Evolutionary conservation across 2,329 filamentous ascomycete genomes (phyloP).

Genomic region (Fusarium nisikadoi): DNA sequence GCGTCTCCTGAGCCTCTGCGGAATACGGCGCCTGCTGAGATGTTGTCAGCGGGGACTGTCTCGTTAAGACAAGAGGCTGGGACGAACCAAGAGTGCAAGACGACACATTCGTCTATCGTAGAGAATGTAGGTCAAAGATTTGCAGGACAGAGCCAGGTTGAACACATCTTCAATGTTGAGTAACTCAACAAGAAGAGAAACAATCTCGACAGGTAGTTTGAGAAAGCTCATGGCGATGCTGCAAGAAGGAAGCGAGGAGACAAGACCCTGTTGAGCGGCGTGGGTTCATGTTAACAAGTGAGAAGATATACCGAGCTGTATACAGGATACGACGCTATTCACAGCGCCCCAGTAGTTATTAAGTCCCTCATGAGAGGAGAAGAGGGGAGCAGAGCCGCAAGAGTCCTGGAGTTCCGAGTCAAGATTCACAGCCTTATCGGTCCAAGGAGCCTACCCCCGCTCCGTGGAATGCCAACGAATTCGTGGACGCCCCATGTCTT

Average conservation of each 20-base stretch:
- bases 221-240: slow-evolving; percentile 53
- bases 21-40: slow-evolving; percentile 38
- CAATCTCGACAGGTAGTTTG: slow-evolving; percentile 70
- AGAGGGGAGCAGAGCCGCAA: slow-evolving; percentile 27
- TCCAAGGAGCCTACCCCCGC: background rate
- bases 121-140: slow-evolving; percentile 61
- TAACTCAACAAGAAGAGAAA: slow-evolving; percentile 65
- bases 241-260: background rate
- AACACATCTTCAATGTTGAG: slow-evolving; percentile 69
- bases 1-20: slow-evolving; percentile 37
- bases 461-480: background rate
- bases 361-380: background rate
- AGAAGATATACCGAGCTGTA: background rate
- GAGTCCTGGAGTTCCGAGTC: background rate
- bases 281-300: slow-evolving; percentile 22
- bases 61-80: background rate
- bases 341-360: background rate
- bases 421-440: background rate
- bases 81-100: slow-evolving; percentile 65
- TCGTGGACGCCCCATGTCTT: slow-evolving; percentile 2
- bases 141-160: slow-evolving; percentile 64
- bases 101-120: slow-evolving; percentile 67
- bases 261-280: background rate
- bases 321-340: slow-evolving; percentile 14
- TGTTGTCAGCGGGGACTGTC: slow-evolving; percentile 30